phyloP scores from a whole-genome alignment of 768 basidiomycete species.

The Mycena floridula region DNA sequence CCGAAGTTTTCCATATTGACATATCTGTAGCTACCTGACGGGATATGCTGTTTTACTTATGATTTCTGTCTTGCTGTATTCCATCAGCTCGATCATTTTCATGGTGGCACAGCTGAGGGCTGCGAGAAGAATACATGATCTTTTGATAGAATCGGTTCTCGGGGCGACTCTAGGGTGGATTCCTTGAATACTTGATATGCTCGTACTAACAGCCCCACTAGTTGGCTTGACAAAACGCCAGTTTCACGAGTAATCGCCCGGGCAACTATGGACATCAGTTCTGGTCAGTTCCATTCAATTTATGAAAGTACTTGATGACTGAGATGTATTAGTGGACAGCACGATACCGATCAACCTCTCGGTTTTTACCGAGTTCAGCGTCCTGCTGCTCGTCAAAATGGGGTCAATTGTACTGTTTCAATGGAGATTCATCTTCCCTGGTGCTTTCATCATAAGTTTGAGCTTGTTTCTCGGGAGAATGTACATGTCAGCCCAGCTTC shows the following conservation, averaged over 20 bases:
- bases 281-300: conserved; percentile 20
- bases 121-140: conserved; percentile 45
- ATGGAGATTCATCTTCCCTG: conserved; percentile 35
- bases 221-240: conserved; percentile 46
- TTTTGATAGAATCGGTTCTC: conserved; percentile 46
- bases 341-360: conserved; percentile 17
- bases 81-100: conserved; percentile 44
- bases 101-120: too few species aligned
- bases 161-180: conserved; percentile 53
- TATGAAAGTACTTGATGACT: too few species aligned
- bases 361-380: conserved; percentile 20
- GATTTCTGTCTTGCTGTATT: conserved; percentile 21
- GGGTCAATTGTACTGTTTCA: conserved; percentile 29
- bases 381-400: conserved; percentile 35
- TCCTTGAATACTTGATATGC: conserved; percentile 1
- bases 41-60: conserved; percentile 23
- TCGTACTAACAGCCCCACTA: conserved; percentile 8
- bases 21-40: conserved; percentile 25
- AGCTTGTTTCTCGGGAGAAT: conserved; percentile 38
- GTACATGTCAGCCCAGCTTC: conserved; percentile 42
- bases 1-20: conserved; percentile 22
- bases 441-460: conserved; percentile 30
- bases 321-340: conserved; percentile 22
- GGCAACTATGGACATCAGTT: conserved; percentile 60
- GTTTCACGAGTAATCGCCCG: conserved; percentile 53